These are phyloP conservation scores for Talaromyces funiculosus DNA, from an alignment of 2,329 filamentous ascomycete species.

Conservation along the genomic window DNA sequence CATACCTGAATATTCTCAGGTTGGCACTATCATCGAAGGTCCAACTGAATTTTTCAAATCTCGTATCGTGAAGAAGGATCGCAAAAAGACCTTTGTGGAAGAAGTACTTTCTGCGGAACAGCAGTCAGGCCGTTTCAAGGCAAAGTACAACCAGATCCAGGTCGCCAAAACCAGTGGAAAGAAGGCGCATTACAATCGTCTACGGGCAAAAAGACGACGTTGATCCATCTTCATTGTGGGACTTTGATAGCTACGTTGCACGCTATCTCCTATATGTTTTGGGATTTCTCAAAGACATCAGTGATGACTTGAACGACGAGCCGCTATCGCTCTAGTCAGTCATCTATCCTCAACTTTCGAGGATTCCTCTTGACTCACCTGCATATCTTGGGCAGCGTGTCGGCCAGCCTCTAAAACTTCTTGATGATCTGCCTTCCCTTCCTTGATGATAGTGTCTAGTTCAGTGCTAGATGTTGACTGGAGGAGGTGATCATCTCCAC, in stretches of 20 bases:
- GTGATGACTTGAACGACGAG: conserved; percentile 31
- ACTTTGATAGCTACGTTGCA: neutral
- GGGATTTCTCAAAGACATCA: conserved; percentile 22
- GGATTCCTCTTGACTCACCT: conserved; percentile 36
- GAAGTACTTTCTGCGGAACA: conserved; percentile 69
- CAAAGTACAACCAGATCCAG: conserved; percentile 83
- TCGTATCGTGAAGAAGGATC: conserved; percentile 77
- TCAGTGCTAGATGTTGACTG: conserved; percentile 47
- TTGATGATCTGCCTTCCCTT: conserved; percentile 59
- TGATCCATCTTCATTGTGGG: conserved; percentile 11
- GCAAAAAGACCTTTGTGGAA: conserved; percentile 79
- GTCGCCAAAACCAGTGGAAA: conserved; percentile 76
- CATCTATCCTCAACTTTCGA: neutral
- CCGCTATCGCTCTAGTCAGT: conserved; percentile 26
- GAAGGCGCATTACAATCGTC: conserved; percentile 79
- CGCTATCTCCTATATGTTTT: conserved; percentile 1
- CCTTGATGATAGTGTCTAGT: conserved; percentile 50
- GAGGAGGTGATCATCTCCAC: conserved; percentile 53
- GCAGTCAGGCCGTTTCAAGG: conserved; percentile 67
- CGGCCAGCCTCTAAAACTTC: conserved; percentile 60
- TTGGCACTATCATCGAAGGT: conserved; percentile 83
- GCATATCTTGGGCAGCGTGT: conserved; percentile 58
- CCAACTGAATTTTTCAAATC: conserved; percentile 80
- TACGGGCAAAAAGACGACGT: conserved; percentile 54
- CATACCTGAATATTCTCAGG: conserved; percentile 76